These are phyloP conservation scores for Theileria equi DNA, from an alignment of 169 alveolate species.

Conservation along the genomic window DNA sequence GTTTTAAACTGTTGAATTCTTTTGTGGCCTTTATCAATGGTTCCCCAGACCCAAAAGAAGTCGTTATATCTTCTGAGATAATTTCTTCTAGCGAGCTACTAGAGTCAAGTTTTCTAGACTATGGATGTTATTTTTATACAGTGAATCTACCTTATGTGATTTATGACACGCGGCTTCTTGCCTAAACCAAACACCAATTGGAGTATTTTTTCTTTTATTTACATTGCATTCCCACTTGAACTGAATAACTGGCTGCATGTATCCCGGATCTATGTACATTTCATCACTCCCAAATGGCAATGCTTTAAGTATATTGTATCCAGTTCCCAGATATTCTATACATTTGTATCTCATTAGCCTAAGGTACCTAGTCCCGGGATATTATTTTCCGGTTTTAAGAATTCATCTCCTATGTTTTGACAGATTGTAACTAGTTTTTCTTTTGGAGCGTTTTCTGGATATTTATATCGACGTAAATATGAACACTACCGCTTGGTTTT, in stretches of 20 bases:
- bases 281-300: constrained; percentile 54
- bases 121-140: neutral
- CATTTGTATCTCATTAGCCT: neutral
- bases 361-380: no score
- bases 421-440: no score
- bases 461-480: no score
- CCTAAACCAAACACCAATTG: constrained; percentile 60
- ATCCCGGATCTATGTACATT: constrained; percentile 45
- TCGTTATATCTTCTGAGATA: constrained; percentile 42
- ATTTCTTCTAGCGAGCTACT: constrained; percentile 3
- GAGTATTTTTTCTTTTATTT: neutral
- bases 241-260: constrained; percentile 45
- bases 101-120: constrained; percentile 8
- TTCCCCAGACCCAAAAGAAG: constrained; percentile 16
- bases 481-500: no score
- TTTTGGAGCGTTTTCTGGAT: no score
- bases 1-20: neutral
- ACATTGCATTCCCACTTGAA: constrained; percentile 11
- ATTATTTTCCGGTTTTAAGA: no score
- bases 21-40: neutral
- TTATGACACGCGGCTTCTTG: constrained; percentile 45
- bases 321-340: constrained; percentile 57
- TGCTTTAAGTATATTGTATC: constrained; percentile 36
- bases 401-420: no score
- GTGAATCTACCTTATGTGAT: constrained; percentile 17